Percentiles rank a stretch among this genome's conserved stretches.
These are phyloP conservation scores for Pythium aristosporum DNA, from an alignment of 352 stramenopile genomes.

Conservation along the genomic window DNA sequence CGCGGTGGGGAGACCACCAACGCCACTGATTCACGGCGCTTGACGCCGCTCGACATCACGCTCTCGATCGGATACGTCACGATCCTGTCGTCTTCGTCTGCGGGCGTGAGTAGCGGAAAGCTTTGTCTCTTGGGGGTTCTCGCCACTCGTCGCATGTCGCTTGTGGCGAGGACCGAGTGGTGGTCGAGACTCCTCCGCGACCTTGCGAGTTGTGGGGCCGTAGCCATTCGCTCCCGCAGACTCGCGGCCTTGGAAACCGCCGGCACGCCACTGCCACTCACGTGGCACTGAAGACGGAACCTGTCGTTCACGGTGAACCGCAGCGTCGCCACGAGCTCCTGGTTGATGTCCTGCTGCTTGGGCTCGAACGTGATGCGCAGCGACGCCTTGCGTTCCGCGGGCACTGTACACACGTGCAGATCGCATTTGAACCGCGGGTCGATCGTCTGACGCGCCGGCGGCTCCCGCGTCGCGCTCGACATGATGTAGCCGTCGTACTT, in stretches of 20 bases:
- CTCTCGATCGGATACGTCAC: conserved; percentile 9
- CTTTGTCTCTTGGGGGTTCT: background rate
- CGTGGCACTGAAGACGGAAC: conserved; percentile 52
- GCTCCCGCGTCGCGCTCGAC: conserved; percentile 20
- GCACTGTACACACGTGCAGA: conserved; percentile 68
- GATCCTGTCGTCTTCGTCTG: background rate
- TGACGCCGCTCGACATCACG: conserved; percentile 6
- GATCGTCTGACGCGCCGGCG: conserved; percentile 10
- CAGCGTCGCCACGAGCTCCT: conserved; percentile 42
- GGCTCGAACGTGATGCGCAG: conserved; percentile 71
- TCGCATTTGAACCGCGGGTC: conserved; percentile 66
- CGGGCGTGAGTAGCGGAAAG: too few species aligned
- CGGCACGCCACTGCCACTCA: conserved; percentile 22
- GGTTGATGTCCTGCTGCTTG: conserved; percentile 35
- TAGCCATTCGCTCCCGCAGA: conserved; percentile 16
- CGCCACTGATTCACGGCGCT: conserved; percentile 18
- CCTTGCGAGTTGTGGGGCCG: background rate
- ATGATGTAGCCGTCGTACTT: conserved; percentile 71
- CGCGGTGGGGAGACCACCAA: conserved; percentile 21
- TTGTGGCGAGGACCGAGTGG: too few species aligned
- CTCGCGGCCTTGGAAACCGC: conserved; percentile 1
- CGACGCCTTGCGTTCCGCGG: conserved; percentile 46
- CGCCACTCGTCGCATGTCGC: background rate
- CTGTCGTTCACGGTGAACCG: conserved; percentile 68
- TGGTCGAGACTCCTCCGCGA: conserved; percentile 1